Evolutionary conservation across 805 yeast genomes (phyloP).

Genomic region (Kuraishia molischiana): DNA sequence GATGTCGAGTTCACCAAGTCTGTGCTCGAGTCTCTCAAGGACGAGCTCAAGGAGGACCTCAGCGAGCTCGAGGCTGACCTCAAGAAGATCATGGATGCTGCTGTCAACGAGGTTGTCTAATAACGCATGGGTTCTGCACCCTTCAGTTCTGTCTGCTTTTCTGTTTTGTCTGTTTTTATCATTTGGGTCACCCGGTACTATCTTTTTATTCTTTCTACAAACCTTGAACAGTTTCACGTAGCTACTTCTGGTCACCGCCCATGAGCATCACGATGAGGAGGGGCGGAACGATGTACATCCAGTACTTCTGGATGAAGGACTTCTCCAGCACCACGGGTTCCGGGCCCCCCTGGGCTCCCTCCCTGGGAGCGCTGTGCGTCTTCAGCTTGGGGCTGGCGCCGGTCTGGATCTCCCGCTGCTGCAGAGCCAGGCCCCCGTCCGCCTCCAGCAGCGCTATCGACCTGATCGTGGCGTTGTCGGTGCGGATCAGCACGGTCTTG

Average conservation of each 20-base stretch:
- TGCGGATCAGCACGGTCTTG: not conserved
- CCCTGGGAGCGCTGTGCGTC: not conserved
- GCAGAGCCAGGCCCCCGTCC: not conserved
- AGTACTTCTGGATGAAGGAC: conserved; percentile 49
- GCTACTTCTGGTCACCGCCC: conserved; percentile 1
- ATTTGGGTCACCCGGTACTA: no score
- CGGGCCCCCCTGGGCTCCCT: not conserved
- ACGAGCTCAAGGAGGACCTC: not conserved
- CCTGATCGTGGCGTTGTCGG: not conserved
- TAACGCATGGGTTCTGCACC: no score
- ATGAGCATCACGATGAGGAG: conserved; percentile 25
- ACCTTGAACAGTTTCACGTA: no score
- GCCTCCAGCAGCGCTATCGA: not conserved
- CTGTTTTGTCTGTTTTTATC: no score
- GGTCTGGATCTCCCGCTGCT: not conserved
- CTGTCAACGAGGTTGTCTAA: not conserved
- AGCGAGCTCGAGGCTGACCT: not conserved
- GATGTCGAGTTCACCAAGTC: not conserved
- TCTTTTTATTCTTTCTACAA: no score
- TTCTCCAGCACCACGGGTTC: conserved; percentile 10
- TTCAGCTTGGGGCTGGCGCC: not conserved
- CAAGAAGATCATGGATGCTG: not conserved
- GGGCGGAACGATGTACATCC: conserved; percentile 52
- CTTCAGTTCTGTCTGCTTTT: no score
- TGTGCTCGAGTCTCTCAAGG: not conserved